Evolutionary conservation across 257 asterid species (phyloP).

Genomic region (Gentiana macrophylla): DNA sequence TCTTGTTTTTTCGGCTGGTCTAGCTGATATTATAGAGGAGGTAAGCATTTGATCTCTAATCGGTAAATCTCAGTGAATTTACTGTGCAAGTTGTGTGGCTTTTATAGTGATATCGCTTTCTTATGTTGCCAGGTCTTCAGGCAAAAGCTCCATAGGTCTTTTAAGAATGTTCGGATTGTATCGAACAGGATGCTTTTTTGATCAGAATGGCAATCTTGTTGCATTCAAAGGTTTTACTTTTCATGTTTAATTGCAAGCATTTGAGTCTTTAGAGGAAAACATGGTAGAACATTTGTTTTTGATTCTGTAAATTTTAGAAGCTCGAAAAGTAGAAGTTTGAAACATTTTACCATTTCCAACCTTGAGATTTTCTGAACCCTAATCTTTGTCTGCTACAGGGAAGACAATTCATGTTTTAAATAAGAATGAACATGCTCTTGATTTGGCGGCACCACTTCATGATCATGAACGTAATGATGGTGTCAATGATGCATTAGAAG

Average conservation of each 20-base stretch:
- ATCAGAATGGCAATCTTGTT: constrained; percentile 54
- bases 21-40: constrained; percentile 96
- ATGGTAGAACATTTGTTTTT: neutral
- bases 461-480: constrained; percentile 47
- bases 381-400: constrained; percentile 28
- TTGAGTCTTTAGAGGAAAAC: neutral
- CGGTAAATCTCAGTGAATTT: neutral
- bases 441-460: constrained; percentile 82
- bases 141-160: constrained; percentile 78
- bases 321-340: no score
- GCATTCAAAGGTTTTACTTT: constrained; percentile 51
- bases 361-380: no score
- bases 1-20: constrained; percentile 94
- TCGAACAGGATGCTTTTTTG: constrained; percentile 88
- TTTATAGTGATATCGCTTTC: constrained; percentile 12
- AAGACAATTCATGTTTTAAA: constrained; percentile 88
- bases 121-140: constrained; percentile 55
- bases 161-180: constrained; percentile 69
- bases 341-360: no score
- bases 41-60: constrained; percentile 17
- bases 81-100: constrained; percentile 13
- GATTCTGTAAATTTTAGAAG: no score
- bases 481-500: constrained; percentile 34
- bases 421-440: constrained; percentile 93
- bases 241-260: neutral